phyloP scores from a whole-genome alignment of 2,329 filamentous ascomycete species.

The Hypoxylon sp. region DNA sequence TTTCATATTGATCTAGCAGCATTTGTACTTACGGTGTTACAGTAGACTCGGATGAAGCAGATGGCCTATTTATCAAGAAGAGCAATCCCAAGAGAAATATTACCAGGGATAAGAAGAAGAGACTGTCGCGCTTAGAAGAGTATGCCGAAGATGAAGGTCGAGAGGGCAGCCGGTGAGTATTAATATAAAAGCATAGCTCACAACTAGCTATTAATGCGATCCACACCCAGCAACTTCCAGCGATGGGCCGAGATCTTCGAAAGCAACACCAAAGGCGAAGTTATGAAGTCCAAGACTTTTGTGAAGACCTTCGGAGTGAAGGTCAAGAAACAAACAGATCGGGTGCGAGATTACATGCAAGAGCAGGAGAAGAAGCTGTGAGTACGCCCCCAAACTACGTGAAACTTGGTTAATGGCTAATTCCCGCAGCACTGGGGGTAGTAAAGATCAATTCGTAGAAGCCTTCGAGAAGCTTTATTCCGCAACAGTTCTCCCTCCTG shows the following conservation, averaged over 20 bases:
- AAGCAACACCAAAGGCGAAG: constrained; percentile 51
- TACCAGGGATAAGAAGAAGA: constrained; percentile 38
- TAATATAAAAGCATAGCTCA: not conserved
- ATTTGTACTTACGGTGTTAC: constrained; percentile 24
- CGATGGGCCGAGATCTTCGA: constrained; percentile 51
- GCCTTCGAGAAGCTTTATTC: constrained; percentile 44
- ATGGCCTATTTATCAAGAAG: constrained; percentile 24
- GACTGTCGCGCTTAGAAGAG: constrained; percentile 51
- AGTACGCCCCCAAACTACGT: constrained; percentile 25
- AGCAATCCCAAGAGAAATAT: constrained; percentile 20
- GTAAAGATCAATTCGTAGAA: constrained; percentile 25
- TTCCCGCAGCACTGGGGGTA: constrained; percentile 34
- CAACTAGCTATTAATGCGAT: constrained; percentile 5
- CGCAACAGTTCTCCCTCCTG: not conserved
- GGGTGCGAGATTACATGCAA: constrained; percentile 44
- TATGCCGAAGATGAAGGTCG: constrained; percentile 51
- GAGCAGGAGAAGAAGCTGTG: constrained; percentile 53
- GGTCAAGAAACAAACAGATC: constrained; percentile 43
- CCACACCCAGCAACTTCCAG: constrained; percentile 46
- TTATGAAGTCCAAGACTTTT: constrained; percentile 51
- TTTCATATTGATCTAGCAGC: not conserved
- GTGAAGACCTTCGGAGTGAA: constrained; percentile 50
- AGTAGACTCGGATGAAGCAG: constrained; percentile 39
- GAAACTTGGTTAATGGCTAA: not conserved
- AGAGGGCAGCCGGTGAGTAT: constrained; percentile 46